Conservation (phyloP, 2,329 filamentous ascomycete genomes). For the Stagonosporopsis cucurbitacearum region DNA sequence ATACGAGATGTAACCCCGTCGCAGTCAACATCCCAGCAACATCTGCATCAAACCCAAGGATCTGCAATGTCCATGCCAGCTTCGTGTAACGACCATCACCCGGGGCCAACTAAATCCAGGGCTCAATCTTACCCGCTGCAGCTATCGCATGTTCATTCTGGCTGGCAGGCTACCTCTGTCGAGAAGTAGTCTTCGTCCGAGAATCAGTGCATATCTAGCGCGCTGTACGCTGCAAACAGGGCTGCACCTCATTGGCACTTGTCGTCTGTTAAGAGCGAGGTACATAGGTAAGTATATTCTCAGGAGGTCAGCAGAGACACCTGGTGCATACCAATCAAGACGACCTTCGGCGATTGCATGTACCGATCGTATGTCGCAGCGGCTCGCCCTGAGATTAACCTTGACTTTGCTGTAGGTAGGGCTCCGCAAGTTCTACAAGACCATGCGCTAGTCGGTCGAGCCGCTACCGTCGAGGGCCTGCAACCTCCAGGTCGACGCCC, state of each 20-base stretch:
- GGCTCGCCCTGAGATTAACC: slow-evolving; percentile 12
- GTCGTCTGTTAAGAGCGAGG: not conserved
- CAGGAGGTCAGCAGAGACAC: not conserved
- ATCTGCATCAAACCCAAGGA: not conserved
- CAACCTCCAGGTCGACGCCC: slow-evolving; percentile 9
- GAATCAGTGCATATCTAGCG: slow-evolving; percentile 10
- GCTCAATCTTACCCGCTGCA: slow-evolving; percentile 12
- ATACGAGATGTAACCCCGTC: slow-evolving; percentile 8
- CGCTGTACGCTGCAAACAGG: slow-evolving; percentile 2
- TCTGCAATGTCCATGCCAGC: slow-evolving; percentile 8
- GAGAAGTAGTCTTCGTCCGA: not conserved
- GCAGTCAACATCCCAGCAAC: slow-evolving; percentile 3
- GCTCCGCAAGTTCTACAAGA: slow-evolving; percentile 13
- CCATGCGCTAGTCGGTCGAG: slow-evolving; percentile 19
- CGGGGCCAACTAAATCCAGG: slow-evolving; percentile 1
- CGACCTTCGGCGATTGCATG: slow-evolving; percentile 7
- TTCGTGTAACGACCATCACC: slow-evolving; percentile 6
- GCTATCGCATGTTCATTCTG: slow-evolving; percentile 5
- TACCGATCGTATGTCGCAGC: slow-evolving; percentile 12
- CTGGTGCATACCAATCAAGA: not conserved
- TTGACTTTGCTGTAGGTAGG: slow-evolving; percentile 14
- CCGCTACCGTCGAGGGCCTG: slow-evolving; percentile 17
- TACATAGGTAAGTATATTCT: slow-evolving; percentile 12
- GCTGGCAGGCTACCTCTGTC: not conserved
- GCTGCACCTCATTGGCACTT: not conserved